These are phyloP conservation scores for Colletotrichum sp. DNA, from an alignment of 2,329 filamentous ascomycete genomes.

Conservation along the genomic window DNA sequence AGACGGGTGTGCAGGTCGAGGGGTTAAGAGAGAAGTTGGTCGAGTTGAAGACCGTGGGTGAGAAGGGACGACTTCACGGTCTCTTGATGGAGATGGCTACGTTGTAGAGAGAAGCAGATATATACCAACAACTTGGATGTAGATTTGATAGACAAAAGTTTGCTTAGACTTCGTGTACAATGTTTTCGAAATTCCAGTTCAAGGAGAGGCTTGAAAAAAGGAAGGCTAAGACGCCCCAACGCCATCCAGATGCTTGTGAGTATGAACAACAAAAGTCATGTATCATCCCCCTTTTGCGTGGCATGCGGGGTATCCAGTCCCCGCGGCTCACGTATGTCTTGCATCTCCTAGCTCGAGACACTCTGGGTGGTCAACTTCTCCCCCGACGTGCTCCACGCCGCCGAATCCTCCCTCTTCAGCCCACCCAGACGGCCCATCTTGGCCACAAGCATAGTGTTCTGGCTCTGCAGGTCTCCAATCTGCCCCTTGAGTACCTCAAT, in stretches of 20 bases:
- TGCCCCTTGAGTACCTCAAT: constrained; percentile 59
- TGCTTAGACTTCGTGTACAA: neutral
- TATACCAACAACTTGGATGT: neutral
- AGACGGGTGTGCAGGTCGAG: neutral
- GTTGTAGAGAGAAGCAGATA: neutral
- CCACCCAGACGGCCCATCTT: constrained; percentile 43
- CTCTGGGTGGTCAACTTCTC: constrained; percentile 33
- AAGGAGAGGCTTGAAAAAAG: neutral
- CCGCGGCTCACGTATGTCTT: neutral
- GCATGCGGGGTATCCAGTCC: neutral
- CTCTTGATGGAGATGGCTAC: constrained; percentile 19
- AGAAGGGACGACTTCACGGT: constrained; percentile 14
- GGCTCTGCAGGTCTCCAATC: constrained; percentile 61
- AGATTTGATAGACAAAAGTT: neutral
- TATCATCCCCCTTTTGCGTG: neutral
- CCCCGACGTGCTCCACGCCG: constrained; percentile 24
- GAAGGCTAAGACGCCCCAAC: constrained; percentile 7
- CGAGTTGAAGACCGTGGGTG: constrained; percentile 3
- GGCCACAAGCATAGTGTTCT: constrained; percentile 65
- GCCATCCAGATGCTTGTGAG: constrained; percentile 2
- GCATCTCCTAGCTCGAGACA: constrained; percentile 71
- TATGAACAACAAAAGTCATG: neutral
- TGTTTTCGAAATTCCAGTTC: neutral
- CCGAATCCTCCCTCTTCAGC: constrained; percentile 40
- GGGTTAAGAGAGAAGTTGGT: neutral